Evolutionary conservation across 208 protist genomes (phyloP).

Genomic region (Acanthamoeba culbertsoni): DNA sequence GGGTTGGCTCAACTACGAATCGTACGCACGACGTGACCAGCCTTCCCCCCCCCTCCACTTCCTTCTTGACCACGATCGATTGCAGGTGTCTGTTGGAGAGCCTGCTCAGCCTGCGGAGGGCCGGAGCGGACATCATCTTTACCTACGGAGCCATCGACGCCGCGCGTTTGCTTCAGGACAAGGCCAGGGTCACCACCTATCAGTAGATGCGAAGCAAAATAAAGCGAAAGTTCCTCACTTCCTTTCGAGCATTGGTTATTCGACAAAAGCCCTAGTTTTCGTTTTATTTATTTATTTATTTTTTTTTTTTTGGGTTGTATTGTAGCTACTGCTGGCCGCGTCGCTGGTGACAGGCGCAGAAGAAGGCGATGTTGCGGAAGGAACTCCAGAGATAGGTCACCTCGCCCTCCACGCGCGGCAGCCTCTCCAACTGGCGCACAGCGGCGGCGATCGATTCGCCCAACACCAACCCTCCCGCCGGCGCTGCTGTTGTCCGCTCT

Average conservation of each 20-base stretch:
- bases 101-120: slow-evolving; percentile 75
- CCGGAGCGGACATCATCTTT: slow-evolving; percentile 84
- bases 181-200: background rate
- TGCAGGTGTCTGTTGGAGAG: slow-evolving; percentile 75
- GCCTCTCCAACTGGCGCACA: background rate
- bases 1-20: slow-evolving; percentile 66
- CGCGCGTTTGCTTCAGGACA: background rate
- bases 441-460: background rate
- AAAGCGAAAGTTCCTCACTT: no score
- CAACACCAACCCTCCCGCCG: background rate
- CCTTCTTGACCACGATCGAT: background rate
- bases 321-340: no score
- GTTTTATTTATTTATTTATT: no score
- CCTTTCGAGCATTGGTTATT: no score
- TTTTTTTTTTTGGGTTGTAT: no score
- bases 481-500: background rate
- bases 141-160: slow-evolving; percentile 79
- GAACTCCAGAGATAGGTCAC: background rate
- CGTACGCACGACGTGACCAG: no score
- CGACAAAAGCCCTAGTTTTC: no score
- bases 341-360: background rate
- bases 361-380: slow-evolving; percentile 3
- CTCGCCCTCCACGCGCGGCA: background rate
- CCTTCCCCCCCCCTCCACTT: background rate
- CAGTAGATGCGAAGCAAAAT: no score